Evolutionary conservation across 2,329 filamentous ascomycete genomes (phyloP), one percentile per base, ranked within the genome.

Genomic region (Fusarium domesticum): DNA sequence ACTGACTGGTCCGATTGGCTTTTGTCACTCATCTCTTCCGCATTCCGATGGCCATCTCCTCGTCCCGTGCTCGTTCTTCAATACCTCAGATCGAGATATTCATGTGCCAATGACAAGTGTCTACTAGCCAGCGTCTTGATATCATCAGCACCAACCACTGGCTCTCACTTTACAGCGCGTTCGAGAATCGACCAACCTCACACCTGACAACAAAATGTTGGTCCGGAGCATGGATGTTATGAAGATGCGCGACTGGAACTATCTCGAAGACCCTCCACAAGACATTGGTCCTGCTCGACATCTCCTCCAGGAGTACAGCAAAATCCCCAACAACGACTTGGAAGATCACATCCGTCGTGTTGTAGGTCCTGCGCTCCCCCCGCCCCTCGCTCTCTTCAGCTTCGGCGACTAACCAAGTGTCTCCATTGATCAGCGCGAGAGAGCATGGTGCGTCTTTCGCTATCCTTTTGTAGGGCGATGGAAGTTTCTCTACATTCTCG

Each of bases 381-480:
- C 14, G 12, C 15, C 19, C 23, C 14, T 32, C 23, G 14, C 23
- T 8, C 20, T 23, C 33, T 23, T 35, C 0, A 42, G 36, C 18
- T 41, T 33, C 28, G 19, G 18, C 18, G 44, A 39, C 46, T 54
- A 38, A 51, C 23, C 45, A 42, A 39, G 14, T 37, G 35, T 30
- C 31, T 35, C 39, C 42, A 16, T 16, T 35, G 6, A 36, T 38
- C 39, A 76, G 74, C 67, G 74, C 48, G 70, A 74, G 45, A 62
- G 67, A 33, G 67, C 73, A 6, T 76, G 74, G 74, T 64, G 64
- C 19, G 56, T 71, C 36, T 70, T 70, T 33, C 67, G 67, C 6
- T 68, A 69, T 46, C 70, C 73, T 18, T 74, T 66, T 52, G 67
- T 76, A 41, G 73, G 74, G n/a, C 67, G 71, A 35, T 76, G 73